Evolutionary conservation across 2,329 filamentous ascomycete species (phyloP).

Genomic region (Penicillium sp.): DNA sequence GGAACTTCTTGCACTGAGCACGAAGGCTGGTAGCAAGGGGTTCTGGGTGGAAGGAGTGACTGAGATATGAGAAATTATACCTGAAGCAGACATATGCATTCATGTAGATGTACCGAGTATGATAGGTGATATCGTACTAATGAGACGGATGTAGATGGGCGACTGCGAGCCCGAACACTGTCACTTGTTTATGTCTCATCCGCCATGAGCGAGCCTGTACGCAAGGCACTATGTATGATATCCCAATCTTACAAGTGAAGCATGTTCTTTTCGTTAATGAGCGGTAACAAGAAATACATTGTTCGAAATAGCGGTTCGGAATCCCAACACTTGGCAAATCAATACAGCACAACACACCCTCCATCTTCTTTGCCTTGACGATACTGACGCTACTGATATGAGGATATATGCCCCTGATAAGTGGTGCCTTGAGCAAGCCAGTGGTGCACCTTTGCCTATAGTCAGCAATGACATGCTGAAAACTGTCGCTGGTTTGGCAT

Average conservation of each 20-base stretch:
- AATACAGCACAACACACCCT: neutral
- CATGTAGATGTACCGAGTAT: no score
- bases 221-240: neutral
- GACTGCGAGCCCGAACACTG: neutral
- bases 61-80: neutral
- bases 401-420: neutral
- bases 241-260: no score
- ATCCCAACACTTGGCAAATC: neutral
- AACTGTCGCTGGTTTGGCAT: neutral
- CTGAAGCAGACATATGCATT: no score
- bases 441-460: neutral
- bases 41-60: slow-evolving; percentile 3
- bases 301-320: neutral
- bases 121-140: no score
- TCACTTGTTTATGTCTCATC: neutral
- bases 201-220: neutral
- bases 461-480: neutral
- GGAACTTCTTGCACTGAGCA: neutral
- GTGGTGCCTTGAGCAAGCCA: neutral
- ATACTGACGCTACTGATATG: neutral
- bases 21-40: neutral
- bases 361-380: neutral
- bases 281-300: neutral
- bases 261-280: neutral
- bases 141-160: neutral